Conservation (phyloP, 2,329 filamentous ascomycete genomes). For the Septoria linicola region DNA sequence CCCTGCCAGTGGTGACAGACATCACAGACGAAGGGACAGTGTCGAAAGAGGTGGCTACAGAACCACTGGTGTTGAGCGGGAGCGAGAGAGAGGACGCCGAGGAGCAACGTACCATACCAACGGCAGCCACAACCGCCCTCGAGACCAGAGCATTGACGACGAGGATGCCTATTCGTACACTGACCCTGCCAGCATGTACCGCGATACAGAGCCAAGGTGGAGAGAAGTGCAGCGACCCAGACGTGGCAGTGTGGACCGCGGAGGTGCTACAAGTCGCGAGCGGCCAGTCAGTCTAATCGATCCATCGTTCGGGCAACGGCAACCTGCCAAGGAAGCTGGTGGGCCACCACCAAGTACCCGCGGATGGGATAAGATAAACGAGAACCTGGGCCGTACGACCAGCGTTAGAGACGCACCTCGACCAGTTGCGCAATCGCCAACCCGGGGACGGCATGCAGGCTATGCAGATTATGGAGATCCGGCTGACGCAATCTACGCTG, state of each 20-base stretch:
- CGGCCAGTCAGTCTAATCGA: conserved; percentile 49
- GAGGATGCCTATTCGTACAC: conserved; percentile 52
- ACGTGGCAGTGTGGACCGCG: conserved; percentile 47
- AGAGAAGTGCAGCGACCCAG: conserved; percentile 38
- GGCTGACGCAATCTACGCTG: conserved; percentile 42
- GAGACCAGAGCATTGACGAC: conserved; percentile 39
- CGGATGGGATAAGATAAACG: conserved; percentile 68
- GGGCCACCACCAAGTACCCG: conserved; percentile 66
- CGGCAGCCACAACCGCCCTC: conserved; percentile 25
- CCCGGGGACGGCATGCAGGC: conserved; percentile 25
- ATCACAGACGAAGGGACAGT: conserved; percentile 38
- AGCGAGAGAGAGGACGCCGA: conserved; percentile 32
- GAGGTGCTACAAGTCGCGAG: conserved; percentile 38
- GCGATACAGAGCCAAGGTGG: conserved; percentile 52
- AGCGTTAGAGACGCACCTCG: conserved; percentile 46
- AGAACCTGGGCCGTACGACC: conserved; percentile 44
- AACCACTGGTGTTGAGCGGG: conserved; percentile 21
- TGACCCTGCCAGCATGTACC: conserved; percentile 51
- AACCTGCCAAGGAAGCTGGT: conserved; percentile 38
- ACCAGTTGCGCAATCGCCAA: conserved; percentile 31
- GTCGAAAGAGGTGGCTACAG: conserved; percentile 33
- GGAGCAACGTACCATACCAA: conserved; percentile 34
- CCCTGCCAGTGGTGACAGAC: conserved; percentile 42
- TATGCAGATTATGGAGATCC: conserved; percentile 29
- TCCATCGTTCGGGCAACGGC: conserved; percentile 33